Percentiles rank a stretch among this genome's conserved stretches.
Conservation (phyloP, 208 protist species). For the Naegleria gruberi region DNA sequence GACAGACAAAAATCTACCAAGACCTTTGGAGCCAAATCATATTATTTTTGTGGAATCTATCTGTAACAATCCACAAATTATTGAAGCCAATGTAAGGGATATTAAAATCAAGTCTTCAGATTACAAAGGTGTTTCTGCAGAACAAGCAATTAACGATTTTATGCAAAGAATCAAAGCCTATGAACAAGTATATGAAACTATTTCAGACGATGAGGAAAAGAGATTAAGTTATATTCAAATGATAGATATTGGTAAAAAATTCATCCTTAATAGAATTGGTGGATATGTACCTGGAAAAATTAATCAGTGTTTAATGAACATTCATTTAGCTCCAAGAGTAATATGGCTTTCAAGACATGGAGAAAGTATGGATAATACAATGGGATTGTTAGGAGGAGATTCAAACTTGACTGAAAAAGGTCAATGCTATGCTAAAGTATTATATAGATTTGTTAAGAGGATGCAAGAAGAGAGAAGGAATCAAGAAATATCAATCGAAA, state of each 20-base stretch:
- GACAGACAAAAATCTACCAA: conserved; percentile 34
- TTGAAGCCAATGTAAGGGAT: background rate
- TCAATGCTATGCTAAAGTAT: background rate
- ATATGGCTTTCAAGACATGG: conserved; percentile 13
- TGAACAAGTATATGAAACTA: conserved; percentile 15
- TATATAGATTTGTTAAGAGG: background rate
- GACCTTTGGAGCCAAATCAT: background rate
- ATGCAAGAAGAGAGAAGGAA: background rate
- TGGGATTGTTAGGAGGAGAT: background rate
- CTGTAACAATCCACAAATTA: background rate
- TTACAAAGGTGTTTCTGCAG: background rate
- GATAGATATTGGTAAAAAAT: conserved; percentile 9
- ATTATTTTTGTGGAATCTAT: conserved; percentile 21
- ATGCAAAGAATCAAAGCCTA: background rate
- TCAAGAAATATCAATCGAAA: background rate
- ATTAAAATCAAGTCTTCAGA: conserved; percentile 17
- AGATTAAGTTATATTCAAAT: conserved; percentile 10
- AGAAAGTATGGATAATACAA: background rate
- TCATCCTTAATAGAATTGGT: conserved; percentile 19
- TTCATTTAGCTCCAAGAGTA: background rate
- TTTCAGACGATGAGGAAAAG: background rate
- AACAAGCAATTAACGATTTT: conserved; percentile 18
- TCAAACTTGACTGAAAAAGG: background rate
- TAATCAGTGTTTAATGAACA: background rate
- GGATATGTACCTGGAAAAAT: conserved; percentile 1